phyloP scores from a whole-genome alignment of 2,329 filamentous ascomycete species.

The Thielaviopsis ethacetica region DNA sequence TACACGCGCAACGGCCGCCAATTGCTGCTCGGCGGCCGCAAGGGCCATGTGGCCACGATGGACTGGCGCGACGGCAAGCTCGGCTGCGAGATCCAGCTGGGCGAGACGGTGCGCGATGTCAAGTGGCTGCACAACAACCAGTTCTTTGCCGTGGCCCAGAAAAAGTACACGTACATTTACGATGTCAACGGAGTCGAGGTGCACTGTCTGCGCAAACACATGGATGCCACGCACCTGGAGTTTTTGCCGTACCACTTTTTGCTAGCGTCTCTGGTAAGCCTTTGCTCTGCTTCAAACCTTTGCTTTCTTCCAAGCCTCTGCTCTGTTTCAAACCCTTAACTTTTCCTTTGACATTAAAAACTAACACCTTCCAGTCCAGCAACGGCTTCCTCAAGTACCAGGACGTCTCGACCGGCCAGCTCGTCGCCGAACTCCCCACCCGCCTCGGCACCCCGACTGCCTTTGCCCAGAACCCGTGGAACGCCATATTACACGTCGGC shows the following conservation, averaged over 20 bases:
- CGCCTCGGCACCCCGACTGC: slow-evolving; percentile 70
- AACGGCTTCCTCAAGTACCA: slow-evolving; percentile 83
- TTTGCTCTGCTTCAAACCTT: too few relatives aligned
- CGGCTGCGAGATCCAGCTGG: slow-evolving; percentile 78
- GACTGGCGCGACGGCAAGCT: slow-evolving; percentile 89
- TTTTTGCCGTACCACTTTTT: slow-evolving; percentile 95
- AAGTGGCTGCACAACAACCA: slow-evolving; percentile 93
- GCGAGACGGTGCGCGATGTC: slow-evolving; percentile 77
- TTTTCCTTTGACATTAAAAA: too few relatives aligned
- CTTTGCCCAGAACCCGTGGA: slow-evolving; percentile 76
- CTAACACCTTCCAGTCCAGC: slow-evolving; percentile 34
- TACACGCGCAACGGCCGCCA: slow-evolving; percentile 83
- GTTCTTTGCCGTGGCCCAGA: slow-evolving; percentile 87
- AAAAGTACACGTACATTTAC: slow-evolving; percentile 95
- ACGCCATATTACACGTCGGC: slow-evolving; percentile 80
- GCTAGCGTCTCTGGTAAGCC: slow-evolving; percentile 67
- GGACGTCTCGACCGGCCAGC: slow-evolving; percentile 82
- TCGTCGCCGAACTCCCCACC: slow-evolving; percentile 74
- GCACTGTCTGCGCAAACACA: slow-evolving; percentile 77
- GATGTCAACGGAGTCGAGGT: slow-evolving; percentile 80
- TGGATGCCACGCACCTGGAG: slow-evolving; percentile 84
- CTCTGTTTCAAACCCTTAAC: too few relatives aligned
- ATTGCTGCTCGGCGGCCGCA: slow-evolving; percentile 69
- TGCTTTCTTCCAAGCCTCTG: too few relatives aligned
- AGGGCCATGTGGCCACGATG: slow-evolving; percentile 91